A percentile compares a stretch with the other conserved stretches of the same genome.
Evolutionary conservation across 2,329 filamentous ascomycete species (phyloP).

Genomic region (Diaporthe sp.): DNA sequence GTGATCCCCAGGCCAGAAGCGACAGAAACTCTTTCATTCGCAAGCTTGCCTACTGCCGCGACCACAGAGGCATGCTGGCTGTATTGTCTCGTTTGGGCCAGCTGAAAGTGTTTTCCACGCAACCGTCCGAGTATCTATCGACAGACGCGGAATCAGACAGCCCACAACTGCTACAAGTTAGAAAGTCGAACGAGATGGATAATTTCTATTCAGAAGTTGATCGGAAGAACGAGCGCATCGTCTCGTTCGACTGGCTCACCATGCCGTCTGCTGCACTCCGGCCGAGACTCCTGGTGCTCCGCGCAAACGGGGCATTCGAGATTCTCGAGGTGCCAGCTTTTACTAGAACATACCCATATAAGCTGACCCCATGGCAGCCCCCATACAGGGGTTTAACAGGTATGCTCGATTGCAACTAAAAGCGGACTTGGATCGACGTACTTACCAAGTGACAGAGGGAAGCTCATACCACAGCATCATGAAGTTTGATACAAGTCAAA

Average conservation of each 20-base stretch:
- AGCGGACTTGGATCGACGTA: background rate
- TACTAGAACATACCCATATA: conserved; percentile 70
- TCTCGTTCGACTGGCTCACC: conserved; percentile 78
- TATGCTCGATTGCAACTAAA: conserved; percentile 46
- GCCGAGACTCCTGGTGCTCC: conserved; percentile 70
- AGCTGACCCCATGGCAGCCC: conserved; percentile 72
- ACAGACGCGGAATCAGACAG: conserved; percentile 57
- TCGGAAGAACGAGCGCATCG: conserved; percentile 71
- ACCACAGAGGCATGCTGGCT: conserved; percentile 72
- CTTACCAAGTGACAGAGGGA: conserved; percentile 58
- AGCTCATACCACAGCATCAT: conserved; percentile 68
- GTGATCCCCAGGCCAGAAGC: conserved; percentile 58
- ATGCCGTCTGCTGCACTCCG: conserved; percentile 67
- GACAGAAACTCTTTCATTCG: conserved; percentile 73
- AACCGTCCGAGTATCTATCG: conserved; percentile 63
- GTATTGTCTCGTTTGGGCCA: conserved; percentile 74
- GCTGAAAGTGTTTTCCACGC: conserved; percentile 71
- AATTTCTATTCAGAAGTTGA: conserved; percentile 66
- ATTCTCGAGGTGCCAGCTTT: conserved; percentile 73
- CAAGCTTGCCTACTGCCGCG: conserved; percentile 73
- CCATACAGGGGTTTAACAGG: conserved; percentile 70
- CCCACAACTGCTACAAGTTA: conserved; percentile 71
- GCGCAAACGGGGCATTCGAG: conserved; percentile 72
- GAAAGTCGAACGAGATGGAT: conserved; percentile 73
- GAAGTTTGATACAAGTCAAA: conserved; percentile 69